Base-by-base conservation (phyloP, 768 basidiomycete genomes). In the Mycena rebaudengoi region DNA sequence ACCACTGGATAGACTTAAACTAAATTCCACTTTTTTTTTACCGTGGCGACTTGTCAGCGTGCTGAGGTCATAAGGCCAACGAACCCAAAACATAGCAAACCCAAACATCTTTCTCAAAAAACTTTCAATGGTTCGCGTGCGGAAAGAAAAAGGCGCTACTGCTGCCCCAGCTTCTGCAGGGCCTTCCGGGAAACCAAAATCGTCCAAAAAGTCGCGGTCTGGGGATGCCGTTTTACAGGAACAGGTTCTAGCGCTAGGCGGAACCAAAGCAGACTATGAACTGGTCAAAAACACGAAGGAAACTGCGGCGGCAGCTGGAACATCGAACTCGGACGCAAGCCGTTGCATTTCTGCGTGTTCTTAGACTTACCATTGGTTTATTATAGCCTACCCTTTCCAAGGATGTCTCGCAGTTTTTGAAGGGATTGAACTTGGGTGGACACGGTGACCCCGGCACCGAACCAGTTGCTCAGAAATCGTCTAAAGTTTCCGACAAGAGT, bases 351-450 rank as follows among this genome's bases (percentile, higher is more conserved):
- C 49, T n/a, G 50, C 33, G 10, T 39, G 8, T 13, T 53, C 33
- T 43, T 12, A 44, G 16, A 40, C 59, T 58, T 46, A 45, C 43
- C 7, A 32, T 30, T 44, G 23, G 43, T 1, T 51, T 57, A 20
- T 56, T 33, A n/a, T 61, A 84, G 85, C 77, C 80, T 57, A 62
- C 68, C 16, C 76, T 86, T 16, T 69, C 79, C 23, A 79, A 79
- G 54, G 85, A 84, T 71, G 78, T 83, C 52, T 81, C 79, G 30
- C 81, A 80, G 65, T 84, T 83, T 68, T 70, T 85, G 48, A 80
- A 82, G 57, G 78, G 70, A 10, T 71, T 82, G n/a, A 78, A 80
- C 45, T 68, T 78, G 12, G 69, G 62, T 23, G 69, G 67, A 29
- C 56, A 65, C 20, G 66, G 57, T 16, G 62, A 49, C 33, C 33